Evolutionary conservation across 2,329 filamentous ascomycete species (phyloP).

Genomic region (Aspergillus glaucus): DNA sequence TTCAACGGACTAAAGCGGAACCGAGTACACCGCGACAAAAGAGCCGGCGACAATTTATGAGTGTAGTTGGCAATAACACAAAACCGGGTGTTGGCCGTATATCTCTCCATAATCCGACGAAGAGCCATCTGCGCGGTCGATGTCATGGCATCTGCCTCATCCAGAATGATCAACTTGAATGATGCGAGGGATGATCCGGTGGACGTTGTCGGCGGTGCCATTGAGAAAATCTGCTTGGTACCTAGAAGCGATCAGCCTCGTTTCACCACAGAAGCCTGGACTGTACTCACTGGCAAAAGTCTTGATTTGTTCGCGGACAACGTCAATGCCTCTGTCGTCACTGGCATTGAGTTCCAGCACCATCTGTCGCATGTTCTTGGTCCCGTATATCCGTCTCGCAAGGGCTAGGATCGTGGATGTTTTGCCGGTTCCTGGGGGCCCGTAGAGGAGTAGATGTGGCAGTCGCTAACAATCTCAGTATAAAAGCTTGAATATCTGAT

Average conservation of each 20-base stretch:
- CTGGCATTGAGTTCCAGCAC: slow-evolving; percentile 96
- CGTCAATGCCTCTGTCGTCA: slow-evolving; percentile 95
- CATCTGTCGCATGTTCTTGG: slow-evolving; percentile 93
- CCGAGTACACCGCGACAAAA: slow-evolving; percentile 86
- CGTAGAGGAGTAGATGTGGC: slow-evolving; percentile 93
- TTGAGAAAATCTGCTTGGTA: slow-evolving; percentile 94
- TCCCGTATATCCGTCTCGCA: slow-evolving; percentile 85
- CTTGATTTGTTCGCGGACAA: slow-evolving; percentile 98
- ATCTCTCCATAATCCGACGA: slow-evolving; percentile 97
- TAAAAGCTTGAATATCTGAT: neutral
- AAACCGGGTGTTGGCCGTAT: slow-evolving; percentile 94
- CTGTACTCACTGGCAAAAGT: slow-evolving; percentile 70
- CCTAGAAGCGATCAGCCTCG: slow-evolving; percentile 19
- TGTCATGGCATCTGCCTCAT: slow-evolving; percentile 99
- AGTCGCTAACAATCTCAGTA: slow-evolving; percentile 51
- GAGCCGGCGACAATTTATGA: slow-evolving; percentile 88
- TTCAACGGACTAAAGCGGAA: slow-evolving; percentile 94
- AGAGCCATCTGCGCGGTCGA: slow-evolving; percentile 96
- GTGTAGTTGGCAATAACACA: slow-evolving; percentile 99
- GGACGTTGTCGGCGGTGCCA: slow-evolving; percentile 43
- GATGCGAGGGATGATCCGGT: slow-evolving; percentile 53
- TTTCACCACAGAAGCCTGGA: neutral
- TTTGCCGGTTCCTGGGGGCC: slow-evolving; percentile 93
- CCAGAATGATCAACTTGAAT: slow-evolving; percentile 94
- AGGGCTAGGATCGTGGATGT: slow-evolving; percentile 94